Evolutionary conservation across 805 yeast genomes (phyloP).

Genomic region (Schwanniomyces sp.): DNA sequence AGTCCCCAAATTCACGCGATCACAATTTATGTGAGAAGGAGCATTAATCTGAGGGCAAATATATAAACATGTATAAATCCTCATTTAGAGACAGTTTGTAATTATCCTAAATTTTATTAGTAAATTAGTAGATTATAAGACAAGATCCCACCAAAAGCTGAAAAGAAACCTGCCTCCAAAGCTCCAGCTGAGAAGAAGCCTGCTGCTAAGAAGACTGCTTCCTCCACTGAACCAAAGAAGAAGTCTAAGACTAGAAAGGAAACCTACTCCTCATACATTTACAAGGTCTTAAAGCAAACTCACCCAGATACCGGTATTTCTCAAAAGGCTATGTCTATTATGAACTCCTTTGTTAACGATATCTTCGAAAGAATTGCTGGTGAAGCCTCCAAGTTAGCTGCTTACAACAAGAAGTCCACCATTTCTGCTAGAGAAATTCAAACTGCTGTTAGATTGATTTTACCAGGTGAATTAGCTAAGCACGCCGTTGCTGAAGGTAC

Average conservation of each 20-base stretch:
- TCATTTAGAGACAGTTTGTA: neutral
- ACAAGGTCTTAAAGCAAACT: conserved; percentile 97
- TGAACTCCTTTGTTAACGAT: conserved; percentile 98
- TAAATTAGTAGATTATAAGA: conserved; percentile 3
- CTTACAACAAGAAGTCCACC: conserved; percentile 97
- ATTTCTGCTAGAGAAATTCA: conserved; percentile 98
- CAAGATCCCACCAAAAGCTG: conserved; percentile 69
- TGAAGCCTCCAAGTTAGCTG: conserved; percentile 98
- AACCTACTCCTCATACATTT: conserved; percentile 96
- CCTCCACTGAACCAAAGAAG: conserved; percentile 80
- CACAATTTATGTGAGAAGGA: neutral
- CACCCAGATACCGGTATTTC: conserved; percentile 99
- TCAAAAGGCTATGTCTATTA: conserved; percentile 96
- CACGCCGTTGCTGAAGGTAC: conserved; percentile 99
- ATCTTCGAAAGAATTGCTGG: conserved; percentile 97
- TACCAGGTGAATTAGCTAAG: conserved; percentile 98
- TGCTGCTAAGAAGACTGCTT: conserved; percentile 83
- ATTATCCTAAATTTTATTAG: neutral
- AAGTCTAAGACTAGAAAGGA: conserved; percentile 96
- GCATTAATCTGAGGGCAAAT: conserved; percentile 3
- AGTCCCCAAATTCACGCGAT: neutral
- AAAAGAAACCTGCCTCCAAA: conserved; percentile 86
- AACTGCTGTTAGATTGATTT: conserved; percentile 96
- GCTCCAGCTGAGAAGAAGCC: conserved; percentile 97
- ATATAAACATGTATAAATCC: conserved; percentile 5